Base-by-base conservation (phyloP, 208 protist species). In the Acanthamoeba triangularis region DNA sequence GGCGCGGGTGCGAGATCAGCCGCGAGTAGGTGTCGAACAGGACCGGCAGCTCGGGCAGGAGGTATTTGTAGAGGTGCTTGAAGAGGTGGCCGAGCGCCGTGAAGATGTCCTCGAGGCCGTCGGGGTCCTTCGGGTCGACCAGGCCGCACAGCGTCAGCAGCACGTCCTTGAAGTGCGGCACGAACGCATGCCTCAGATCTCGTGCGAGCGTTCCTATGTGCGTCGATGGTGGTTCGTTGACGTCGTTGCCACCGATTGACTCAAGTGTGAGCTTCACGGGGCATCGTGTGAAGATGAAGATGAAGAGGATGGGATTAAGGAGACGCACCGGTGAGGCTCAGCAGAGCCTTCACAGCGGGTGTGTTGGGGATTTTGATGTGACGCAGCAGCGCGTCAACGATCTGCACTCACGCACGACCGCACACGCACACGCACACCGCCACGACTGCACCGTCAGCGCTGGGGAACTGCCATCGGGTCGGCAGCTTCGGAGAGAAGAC, bases 21-120 rank as follows among this genome's bases (percentile, higher is more conserved):
- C 30, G 44, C 41, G 44, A 41, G 80, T 95, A 95, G 61, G n/a
- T 47, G 61, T 80, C 67, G 47, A 95, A 95, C 20, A 95, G 41
- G 33, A 11, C 35, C 5, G 93, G 80, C 61, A 95, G n/a, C n/a
- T 95, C 93, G 25, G 49, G 54, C 25, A 95, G 78, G 33, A 95
- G 93, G 37, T 95, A 47, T 33, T 90, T 95, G 61, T 91, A 59
- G 54, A 95, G 93, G 78, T 82, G 69, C 59, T 95, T 95, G 93
- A 95, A 90, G n/a, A 95, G 93, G 35, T 91, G 47, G 49, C 72
- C 78, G 30, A 95, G 61, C 23, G 93, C n/a, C 20, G 78, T 49
- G 59, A 95, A 95, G 80, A 95, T 88, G 30, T 91, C 78, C 49
- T 95, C 93, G 47, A 95, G 56, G 44, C 33, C 35, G 23, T 88